Evolutionary conservation across 768 basidiomycete species (phyloP), one percentile per base, ranked within the genome.

Genomic region (Lactarius hengduanensis): DNA sequence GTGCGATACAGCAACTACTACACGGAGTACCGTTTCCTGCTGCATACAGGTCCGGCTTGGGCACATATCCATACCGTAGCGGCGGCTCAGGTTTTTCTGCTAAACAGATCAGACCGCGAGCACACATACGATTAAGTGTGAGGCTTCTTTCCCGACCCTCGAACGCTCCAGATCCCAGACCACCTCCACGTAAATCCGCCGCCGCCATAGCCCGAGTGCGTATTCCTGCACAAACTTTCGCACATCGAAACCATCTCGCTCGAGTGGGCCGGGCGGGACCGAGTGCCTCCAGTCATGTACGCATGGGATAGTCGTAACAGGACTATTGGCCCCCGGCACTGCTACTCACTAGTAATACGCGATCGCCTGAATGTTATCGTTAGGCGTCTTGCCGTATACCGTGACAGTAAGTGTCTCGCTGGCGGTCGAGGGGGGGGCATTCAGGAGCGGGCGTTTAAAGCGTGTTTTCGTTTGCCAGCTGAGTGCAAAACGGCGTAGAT

Each of bases 241-340:
- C 45, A 89, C 81, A 75, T 88, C 75, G 74, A 95, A 94, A 4
- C 82, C 81, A 11, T 77, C 76, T 41, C 92, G 85, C 53, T 81
- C 70, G n/a, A 38, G 63, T 47, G 62, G 56, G 41, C 66, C 55
- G 20, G n/a, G n/a, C n/a, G n/a, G 75, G 54, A 77, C 69, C 34
- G 69, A 61, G 62, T 78, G 69, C 59, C 63, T 71, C 70, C 69
- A 9, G 69, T 69, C 0, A 73, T 68, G 9, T 80, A 77, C 32
- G 83, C 80, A 71, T 96, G 93, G 13, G 85, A 87, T 55, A 96
- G 81, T 32, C 96, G 79, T 36, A 96, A 79, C 54, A 89, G 71
- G 13, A 86, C 84, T 95, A 97, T 8, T 32, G 32, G 32, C 30
- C 30, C 30, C 30, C 4, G 30, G 30, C 30, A 30, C 8, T 32